Percentiles rank a stretch among this genome's conserved stretches.
Evolutionary conservation across 352 stramenopile species (phyloP).

Genomic region (Phytophthora sp.): DNA sequence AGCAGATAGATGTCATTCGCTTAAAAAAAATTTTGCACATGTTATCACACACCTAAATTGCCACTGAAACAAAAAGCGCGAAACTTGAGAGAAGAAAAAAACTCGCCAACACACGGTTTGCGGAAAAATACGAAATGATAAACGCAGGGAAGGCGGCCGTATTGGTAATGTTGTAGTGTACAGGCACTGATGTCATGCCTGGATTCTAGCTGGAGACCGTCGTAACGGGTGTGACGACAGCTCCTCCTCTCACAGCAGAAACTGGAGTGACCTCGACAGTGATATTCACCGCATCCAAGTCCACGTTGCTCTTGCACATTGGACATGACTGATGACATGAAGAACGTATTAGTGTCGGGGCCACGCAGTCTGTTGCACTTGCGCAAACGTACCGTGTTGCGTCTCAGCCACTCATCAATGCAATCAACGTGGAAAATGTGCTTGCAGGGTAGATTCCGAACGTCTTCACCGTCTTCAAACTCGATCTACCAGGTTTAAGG

Average conservation of each 20-base stretch:
- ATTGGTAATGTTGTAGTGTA: constrained; percentile 3
- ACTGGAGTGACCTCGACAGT: constrained; percentile 30
- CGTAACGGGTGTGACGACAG: constrained; percentile 50
- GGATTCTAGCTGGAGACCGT: constrained; percentile 12
- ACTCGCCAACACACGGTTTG: too few relatives aligned
- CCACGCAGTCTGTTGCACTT: neutral
- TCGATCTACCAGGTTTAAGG: constrained; percentile 73
- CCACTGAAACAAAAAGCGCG: neutral
- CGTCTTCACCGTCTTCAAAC: constrained; percentile 77
- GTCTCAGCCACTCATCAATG: constrained; percentile 89
- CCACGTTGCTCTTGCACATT: constrained; percentile 85
- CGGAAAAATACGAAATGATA: constrained; percentile 35
- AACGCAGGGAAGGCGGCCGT: neutral
- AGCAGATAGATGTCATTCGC: constrained; percentile 9
- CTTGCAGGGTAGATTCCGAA: constrained; percentile 81
- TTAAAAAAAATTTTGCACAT: too few relatives aligned
- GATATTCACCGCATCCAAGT: constrained; percentile 57
- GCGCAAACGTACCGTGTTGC: constrained; percentile 81
- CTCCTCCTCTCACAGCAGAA: constrained; percentile 25
- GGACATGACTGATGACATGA: constrained; percentile 60
- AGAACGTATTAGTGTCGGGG: neutral
- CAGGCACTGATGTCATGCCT: constrained; percentile 2
- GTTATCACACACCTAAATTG: constrained; percentile 3
- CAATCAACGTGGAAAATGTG: constrained; percentile 92
- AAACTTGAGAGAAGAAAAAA: constrained; percentile 5